Base-by-base conservation (phyloP, 176 grass and related monocot species). In the Carex scoparia region DNA sequence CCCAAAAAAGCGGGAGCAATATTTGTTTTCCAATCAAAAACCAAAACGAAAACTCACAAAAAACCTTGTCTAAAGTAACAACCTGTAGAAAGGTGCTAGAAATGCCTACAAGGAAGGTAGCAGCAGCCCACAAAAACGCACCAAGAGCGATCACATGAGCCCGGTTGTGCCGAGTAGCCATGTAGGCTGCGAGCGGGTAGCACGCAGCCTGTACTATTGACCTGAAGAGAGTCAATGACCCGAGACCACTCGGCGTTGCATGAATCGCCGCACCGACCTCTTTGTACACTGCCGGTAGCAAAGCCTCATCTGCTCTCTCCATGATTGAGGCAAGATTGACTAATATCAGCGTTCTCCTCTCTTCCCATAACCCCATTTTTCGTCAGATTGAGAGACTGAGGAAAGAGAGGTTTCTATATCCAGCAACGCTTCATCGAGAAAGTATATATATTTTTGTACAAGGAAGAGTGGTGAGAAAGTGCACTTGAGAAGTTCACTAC, bases 261-360 rank as follows among this genome's bases (percentile, higher is more conserved):
- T 83, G 67, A 23, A 89, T 70, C 48, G 90, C 87, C 5, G 75
- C 87, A 11, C 85, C 87, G 27, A 92, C 87, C 87, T 92, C 90
- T 68, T 87, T 81, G 85, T 92, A 92, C 46, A 92, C 90, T 4
- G 90, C 58, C 42, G 90, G 87, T 0, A 92, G 87, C 10, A 92
- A 83, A 44, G 90, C 90, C 68, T 89, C 87, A 57, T 92, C 90
- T 33, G 87, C 85, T 18, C 85, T 40, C 81, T 92, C 90, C 90
- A 89, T 92, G 80, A 89, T 87, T 18, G 84, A 84, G 1, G 87
- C 87, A 53, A 92, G 67, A 73, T 92, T 89, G 5, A 89, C 82
- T 58, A 92, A 79, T 75, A 89, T 3, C 68, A 89, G 78, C 65
- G 85, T 92, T 60, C 85, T 37, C 56, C 56, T 60, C 68, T 85